These are phyloP conservation scores for Chalaropsis thielavioides DNA, from an alignment of 2,329 filamentous ascomycete genomes.

Conservation along the genomic window DNA sequence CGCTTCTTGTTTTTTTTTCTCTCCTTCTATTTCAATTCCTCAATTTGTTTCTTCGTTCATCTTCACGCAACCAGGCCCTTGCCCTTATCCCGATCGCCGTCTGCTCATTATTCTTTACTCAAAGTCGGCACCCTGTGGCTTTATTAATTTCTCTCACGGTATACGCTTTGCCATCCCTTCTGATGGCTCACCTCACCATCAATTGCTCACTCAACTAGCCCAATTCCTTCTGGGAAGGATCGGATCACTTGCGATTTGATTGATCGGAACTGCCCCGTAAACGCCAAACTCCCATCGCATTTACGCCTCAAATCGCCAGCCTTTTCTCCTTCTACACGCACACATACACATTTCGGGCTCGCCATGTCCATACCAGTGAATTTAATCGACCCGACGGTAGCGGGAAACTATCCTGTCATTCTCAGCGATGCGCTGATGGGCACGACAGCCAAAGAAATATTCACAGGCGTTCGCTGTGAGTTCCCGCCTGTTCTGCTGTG, in stretches of 20 bases:
- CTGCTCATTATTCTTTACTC: neutral
- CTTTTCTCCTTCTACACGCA: neutral
- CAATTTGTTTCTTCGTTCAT: neutral
- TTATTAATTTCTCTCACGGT: neutral
- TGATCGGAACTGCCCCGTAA: neutral
- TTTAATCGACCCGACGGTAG: slow-evolving; percentile 44
- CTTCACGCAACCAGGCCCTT: neutral
- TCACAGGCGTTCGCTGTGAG: slow-evolving; percentile 45
- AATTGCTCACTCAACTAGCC: slow-evolving; percentile 1
- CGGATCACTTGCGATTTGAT: neutral
- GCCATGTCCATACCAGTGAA: slow-evolving; percentile 9
- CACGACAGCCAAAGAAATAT: slow-evolving; percentile 41
- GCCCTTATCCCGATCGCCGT: neutral
- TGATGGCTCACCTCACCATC: neutral
- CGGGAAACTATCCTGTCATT: slow-evolving; percentile 47
- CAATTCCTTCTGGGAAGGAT: slow-evolving; percentile 4
- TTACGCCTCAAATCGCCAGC: neutral
- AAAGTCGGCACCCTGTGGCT: neutral
- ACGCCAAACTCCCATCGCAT: neutral
- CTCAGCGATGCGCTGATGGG: slow-evolving; percentile 47
- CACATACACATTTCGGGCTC: neutral
- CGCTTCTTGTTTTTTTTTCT: neutral
- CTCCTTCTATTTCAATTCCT: neutral
- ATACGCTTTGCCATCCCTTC: neutral
- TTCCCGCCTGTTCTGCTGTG: slow-evolving; percentile 7